Conservation (phyloP, 345 rosid species). For the Populus alba region DNA sequence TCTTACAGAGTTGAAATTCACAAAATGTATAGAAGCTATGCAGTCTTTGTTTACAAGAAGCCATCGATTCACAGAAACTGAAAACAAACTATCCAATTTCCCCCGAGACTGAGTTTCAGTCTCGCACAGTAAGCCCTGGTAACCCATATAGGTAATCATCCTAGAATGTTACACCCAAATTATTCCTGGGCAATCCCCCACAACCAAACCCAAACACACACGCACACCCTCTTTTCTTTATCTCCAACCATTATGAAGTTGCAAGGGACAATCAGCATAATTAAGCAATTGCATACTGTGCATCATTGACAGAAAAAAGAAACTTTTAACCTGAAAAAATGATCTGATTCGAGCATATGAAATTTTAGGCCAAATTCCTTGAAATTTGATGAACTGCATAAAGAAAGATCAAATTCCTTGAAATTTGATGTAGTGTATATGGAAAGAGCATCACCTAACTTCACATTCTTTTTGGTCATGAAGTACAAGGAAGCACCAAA, state of each 20-base stretch:
- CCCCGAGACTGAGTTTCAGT: not conserved
- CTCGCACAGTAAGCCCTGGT: not conserved
- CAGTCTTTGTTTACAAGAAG: not conserved
- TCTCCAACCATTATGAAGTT: not conserved
- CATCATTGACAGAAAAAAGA: not conserved
- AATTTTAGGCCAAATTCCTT: not conserved
- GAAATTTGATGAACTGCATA: not conserved
- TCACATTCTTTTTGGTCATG: slow-evolving; percentile 78
- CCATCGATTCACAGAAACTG: not conserved
- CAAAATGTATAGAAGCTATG: not conserved
- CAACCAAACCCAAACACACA: not conserved
- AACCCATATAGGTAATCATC: not conserved
- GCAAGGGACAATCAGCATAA: not conserved
- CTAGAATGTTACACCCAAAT: not conserved
- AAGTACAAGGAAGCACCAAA: slow-evolving; percentile 93
- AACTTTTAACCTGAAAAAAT: not conserved
- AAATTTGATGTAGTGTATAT: not conserved
- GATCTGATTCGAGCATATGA: not conserved
- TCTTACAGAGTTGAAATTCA: not conserved
- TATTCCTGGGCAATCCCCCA: not conserved
- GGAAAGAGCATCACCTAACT: slow-evolving; percentile 55
- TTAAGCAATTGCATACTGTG: not conserved
- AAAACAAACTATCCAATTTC: not conserved
- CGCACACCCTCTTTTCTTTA: not conserved
- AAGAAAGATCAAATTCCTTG: no score